Percentiles rank a stretch among this genome's conserved stretches.
phyloP scores from a whole-genome alignment of 306 rosid genomes.

The Carpinus viminea region DNA sequence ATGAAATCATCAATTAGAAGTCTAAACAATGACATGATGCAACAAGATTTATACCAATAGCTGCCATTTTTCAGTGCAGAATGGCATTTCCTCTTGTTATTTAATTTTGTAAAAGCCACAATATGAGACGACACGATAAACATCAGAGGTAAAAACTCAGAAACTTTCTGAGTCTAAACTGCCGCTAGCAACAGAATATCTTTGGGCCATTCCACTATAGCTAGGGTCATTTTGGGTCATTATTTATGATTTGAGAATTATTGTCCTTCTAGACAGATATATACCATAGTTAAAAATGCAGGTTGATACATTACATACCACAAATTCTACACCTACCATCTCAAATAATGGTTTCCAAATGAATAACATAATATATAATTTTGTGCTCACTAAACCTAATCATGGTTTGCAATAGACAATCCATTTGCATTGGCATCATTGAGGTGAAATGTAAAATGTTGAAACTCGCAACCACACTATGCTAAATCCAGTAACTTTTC shows the following conservation, averaged over 20 bases:
- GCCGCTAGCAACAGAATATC: background rate
- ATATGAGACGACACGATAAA: background rate
- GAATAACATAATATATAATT: background rate
- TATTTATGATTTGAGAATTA: background rate
- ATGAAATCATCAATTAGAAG: conserved; percentile 26
- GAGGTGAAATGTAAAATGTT: background rate
- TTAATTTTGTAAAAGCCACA: background rate
- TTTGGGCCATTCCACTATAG: background rate
- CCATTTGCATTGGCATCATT: background rate
- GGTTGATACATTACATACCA: background rate
- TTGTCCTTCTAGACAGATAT: background rate
- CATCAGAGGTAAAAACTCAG: background rate
- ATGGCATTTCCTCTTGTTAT: background rate
- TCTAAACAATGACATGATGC: background rate
- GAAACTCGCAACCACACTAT: background rate
- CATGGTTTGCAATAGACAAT: too few relatives aligned
- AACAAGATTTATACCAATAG: background rate
- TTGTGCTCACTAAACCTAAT: too few relatives aligned
- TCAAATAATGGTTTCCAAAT: background rate
- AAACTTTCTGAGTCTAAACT: background rate
- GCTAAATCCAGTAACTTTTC: background rate
- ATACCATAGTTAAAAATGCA: background rate
- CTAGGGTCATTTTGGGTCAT: background rate
- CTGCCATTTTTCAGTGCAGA: background rate
- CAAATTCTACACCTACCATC: background rate